These are phyloP conservation scores for Oropetium thomaeum DNA, from an alignment of 176 grass and related monocot genomes.

Conservation along the genomic window DNA sequence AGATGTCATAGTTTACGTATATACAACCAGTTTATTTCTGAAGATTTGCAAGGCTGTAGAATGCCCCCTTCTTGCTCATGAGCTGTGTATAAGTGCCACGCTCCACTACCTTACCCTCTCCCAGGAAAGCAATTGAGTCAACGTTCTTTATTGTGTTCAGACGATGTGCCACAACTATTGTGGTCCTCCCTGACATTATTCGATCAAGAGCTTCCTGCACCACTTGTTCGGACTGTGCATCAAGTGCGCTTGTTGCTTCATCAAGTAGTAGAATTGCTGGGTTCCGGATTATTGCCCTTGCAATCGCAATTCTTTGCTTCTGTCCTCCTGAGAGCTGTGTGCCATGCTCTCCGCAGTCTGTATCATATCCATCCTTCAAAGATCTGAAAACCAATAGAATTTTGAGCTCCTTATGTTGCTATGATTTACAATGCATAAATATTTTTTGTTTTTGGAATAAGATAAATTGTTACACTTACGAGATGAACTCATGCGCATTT, in stretches of 20 bases:
- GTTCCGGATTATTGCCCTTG: slow-evolving; percentile 85
- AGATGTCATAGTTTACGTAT: slow-evolving; percentile 14
- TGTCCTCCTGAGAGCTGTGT: slow-evolving; percentile 91
- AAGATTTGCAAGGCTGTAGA: slow-evolving; percentile 81
- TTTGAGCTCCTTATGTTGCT: slow-evolving; percentile 25
- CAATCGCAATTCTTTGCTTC: slow-evolving; percentile 96
- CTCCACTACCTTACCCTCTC: slow-evolving; percentile 84
- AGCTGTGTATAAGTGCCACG: slow-evolving; percentile 85
- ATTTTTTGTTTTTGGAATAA: neutral
- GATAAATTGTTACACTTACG: slow-evolving; percentile 49
- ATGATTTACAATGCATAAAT: neutral
- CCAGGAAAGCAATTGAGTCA: slow-evolving; percentile 86
- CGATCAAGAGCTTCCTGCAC: slow-evolving; percentile 95
- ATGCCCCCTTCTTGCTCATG: slow-evolving; percentile 92
- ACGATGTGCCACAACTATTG: slow-evolving; percentile 87
- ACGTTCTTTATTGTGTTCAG: slow-evolving; percentile 95
- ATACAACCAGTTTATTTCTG: slow-evolving; percentile 56
- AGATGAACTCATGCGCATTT: slow-evolving; percentile 96
- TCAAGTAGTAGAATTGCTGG: slow-evolving; percentile 92
- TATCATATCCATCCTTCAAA: slow-evolving; percentile 89
- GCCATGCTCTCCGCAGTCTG: slow-evolving; percentile 82
- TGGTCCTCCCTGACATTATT: slow-evolving; percentile 93
- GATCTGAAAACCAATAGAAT: slow-evolving; percentile 50
- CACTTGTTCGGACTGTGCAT: slow-evolving; percentile 93
- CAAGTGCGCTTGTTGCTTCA: slow-evolving; percentile 95